Evolutionary conservation across 306 rosid species (phyloP), one percentile per base, ranked within the genome.

Genomic region (Cicer judaicum): DNA sequence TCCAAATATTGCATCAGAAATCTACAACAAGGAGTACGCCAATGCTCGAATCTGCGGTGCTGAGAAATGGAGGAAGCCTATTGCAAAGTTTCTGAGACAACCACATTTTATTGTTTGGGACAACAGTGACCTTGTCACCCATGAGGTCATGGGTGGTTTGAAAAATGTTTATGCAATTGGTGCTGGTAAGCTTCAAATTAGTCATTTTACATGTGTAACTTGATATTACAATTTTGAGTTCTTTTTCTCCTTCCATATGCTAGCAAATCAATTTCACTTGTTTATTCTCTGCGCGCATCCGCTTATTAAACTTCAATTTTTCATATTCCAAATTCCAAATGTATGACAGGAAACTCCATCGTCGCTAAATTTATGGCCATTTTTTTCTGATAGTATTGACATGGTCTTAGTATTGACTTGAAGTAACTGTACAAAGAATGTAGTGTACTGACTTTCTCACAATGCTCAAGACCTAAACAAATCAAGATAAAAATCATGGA

Each of bases 101-200:
- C 93, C 98, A 7, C 92, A 93, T 54, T 93, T 93, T 59, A 88
- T 75, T 54, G 98, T 93, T 72, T 93, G 98, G 98, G 98, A 93
- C 75, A 93, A 93, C 66, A 89, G 98, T 48, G 98, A 93, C 80
- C 97, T 93, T 12, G 85, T 88, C 75, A 93, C 97, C 6, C 98
- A 93, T 60, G 98, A 93, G 71, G 98, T 93, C 84, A 93, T 93
- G 98, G 98, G 98, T 15, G 97, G 97, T 42, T 78, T 93, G 88
- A 93, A 93, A 73, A 93, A 93, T 69, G 98, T 91, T 50, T 93
- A 93, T 69, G 98, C 98, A 78, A 91, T 93, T 48, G 97, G 98
- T 43, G 98, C 97, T 53, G 98, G 98, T 85, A 84, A 82, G 71
- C 72, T 39, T 68, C 77, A 61, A 50, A 14, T 47, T 59, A n/a